Evolutionary conservation across 2,329 filamentous ascomycete genomes (phyloP).

Genomic region (Talaromyces sp.): DNA sequence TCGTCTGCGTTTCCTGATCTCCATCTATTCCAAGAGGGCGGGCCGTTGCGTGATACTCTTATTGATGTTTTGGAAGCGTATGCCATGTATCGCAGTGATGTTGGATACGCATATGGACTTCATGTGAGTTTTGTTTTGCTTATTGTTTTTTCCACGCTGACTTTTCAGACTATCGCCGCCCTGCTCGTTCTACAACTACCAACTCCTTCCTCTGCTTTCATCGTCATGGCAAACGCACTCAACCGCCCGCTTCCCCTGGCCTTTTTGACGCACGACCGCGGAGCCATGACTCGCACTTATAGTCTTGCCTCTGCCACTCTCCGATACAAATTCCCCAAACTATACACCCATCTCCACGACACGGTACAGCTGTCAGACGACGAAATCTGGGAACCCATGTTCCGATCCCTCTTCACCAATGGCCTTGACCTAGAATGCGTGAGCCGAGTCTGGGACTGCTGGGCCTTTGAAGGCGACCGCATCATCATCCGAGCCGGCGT

Average conservation of each 20-base stretch:
- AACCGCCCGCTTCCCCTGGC: constrained; percentile 59
- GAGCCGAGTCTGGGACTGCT: constrained; percentile 58
- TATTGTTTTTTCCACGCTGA: background rate
- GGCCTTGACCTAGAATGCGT: constrained; percentile 50
- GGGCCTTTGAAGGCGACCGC: constrained; percentile 57
- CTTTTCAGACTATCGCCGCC: constrained; percentile 48
- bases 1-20: constrained; percentile 54
- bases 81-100: constrained; percentile 59
- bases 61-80: constrained; percentile 59
- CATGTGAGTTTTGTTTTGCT: constrained; percentile 40
- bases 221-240: constrained; percentile 56
- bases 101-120: constrained; percentile 57
- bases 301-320: constrained; percentile 53
- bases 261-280: constrained; percentile 55
- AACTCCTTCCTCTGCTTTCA: constrained; percentile 51
- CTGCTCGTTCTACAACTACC: constrained; percentile 55
- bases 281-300: constrained; percentile 54
- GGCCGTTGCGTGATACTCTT: constrained; percentile 52
- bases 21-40: constrained; percentile 52
- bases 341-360: constrained; percentile 50
- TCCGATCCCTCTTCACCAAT: constrained; percentile 50
- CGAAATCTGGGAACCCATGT: constrained; percentile 51
- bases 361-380: constrained; percentile 36
- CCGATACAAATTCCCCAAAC: constrained; percentile 53
- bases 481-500: constrained; percentile 43